A percentile compares a stretch with the other conserved stretches of the same genome.
These are phyloP conservation scores for Tephrocybe sp. DNA, from an alignment of 768 basidiomycete species.

Conservation along the genomic window DNA sequence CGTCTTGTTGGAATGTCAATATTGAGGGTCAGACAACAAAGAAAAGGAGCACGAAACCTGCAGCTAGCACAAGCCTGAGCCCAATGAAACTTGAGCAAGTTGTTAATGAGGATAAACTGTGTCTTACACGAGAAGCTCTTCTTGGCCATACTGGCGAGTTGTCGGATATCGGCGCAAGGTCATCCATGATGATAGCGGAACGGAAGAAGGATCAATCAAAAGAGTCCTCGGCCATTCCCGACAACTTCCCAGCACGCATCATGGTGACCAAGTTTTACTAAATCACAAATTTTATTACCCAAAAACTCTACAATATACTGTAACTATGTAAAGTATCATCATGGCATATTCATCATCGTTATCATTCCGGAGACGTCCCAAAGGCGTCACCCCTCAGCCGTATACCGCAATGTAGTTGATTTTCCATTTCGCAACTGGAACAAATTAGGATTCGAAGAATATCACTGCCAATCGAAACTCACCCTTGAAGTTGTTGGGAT, in stretches of 20 bases:
- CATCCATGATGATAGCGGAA: conserved; percentile 38
- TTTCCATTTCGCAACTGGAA: conserved; percentile 51
- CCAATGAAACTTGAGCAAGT: conserved; percentile 8
- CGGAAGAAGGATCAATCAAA: conserved; percentile 29
- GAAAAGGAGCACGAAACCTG: conserved; percentile 37
- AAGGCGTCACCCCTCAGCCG: background rate
- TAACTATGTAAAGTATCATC: no score
- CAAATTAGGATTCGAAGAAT: conserved; percentile 2
- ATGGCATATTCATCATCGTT: no score
- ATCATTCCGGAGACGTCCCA: background rate
- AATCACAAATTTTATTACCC: no score
- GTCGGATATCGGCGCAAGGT: conserved; percentile 51
- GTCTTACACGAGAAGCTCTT: conserved; percentile 48
- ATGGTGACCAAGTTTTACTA: background rate
- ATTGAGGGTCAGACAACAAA: conserved; percentile 6
- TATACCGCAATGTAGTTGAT: conserved; percentile 48
- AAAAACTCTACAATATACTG: no score
- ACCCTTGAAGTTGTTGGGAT: conserved; percentile 54
- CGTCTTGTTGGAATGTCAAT: conserved; percentile 35
- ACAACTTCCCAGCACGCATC: background rate
- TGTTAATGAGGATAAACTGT: conserved; percentile 12
- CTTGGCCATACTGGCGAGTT: conserved; percentile 46
- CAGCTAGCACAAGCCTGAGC: conserved; percentile 57
- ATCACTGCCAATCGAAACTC: conserved; percentile 12
- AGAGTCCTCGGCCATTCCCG: conserved; percentile 30